A percentile compares a stretch with the other conserved stretches of the same genome.
These are phyloP conservation scores for Oryza nivara DNA, from an alignment of 176 grass and related monocot genomes.

Conservation along the genomic window DNA sequence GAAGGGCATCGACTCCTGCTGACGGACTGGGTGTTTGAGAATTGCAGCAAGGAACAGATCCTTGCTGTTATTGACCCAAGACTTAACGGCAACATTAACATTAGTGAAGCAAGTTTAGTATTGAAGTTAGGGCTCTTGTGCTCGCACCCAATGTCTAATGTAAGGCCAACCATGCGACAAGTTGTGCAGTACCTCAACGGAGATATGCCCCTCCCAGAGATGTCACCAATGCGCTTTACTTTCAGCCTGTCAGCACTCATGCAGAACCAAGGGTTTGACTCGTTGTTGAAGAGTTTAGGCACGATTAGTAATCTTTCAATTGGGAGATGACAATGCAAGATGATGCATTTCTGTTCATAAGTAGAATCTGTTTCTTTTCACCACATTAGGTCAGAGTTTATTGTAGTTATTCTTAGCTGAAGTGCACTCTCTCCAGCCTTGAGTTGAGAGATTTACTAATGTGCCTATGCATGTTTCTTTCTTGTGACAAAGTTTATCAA, in stretches of 20 bases:
- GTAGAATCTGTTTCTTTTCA: background rate
- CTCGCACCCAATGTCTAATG: background rate
- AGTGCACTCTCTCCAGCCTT: background rate
- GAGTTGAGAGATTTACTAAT: background rate
- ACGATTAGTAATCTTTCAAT: background rate
- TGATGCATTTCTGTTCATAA: background rate
- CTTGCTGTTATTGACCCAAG: background rate
- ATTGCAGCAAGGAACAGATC: background rate
- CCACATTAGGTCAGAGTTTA: background rate
- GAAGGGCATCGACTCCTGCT: background rate
- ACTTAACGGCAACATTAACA: background rate
- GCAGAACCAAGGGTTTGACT: background rate
- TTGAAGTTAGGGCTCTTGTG: background rate
- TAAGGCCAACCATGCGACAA: slow-evolving; percentile 9
- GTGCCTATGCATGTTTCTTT: background rate
- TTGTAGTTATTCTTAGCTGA: background rate
- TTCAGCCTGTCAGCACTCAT: background rate
- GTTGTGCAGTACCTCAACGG: background rate
- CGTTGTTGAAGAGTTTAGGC: background rate
- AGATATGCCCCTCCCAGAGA: background rate
- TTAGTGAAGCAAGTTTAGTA: background rate
- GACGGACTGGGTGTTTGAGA: background rate
- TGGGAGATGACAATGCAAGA: background rate
- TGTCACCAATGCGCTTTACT: background rate
- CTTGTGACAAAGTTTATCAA: background rate